Evolutionary conservation across 176 grass and related monocot genomes (phyloP).

Genomic region (Chrysopogon serrulatus): DNA sequence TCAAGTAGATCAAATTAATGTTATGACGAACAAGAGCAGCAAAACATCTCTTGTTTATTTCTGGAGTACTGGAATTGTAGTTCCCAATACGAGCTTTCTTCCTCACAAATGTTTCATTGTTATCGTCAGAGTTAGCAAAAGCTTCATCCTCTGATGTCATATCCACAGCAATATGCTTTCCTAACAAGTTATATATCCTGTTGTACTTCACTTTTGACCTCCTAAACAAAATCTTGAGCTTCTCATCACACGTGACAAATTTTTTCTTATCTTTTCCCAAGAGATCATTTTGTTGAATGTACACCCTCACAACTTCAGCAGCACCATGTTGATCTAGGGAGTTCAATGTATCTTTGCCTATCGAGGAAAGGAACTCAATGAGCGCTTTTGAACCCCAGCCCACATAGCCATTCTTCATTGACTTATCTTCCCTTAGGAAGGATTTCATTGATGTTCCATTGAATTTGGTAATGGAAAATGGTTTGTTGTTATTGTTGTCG

Average conservation of each 20-base stretch:
- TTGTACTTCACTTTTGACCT: conserved; percentile 58
- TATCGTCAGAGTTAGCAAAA: conserved; percentile 49
- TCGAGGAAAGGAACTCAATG: conserved; percentile 64
- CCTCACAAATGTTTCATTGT: conserved; percentile 27
- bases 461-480: conserved; percentile 19
- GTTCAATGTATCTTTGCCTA: conserved; percentile 54
- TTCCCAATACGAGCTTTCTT: conserved; percentile 14
- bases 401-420: conserved; percentile 57
- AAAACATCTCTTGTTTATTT: conserved; percentile 45
- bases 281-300: conserved; percentile 55
- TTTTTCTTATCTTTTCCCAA: conserved; percentile 55
- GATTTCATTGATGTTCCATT: conserved; percentile 35
- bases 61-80: conserved; percentile 18
- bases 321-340: conserved; percentile 61
- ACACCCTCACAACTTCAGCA: conserved; percentile 59
- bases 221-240: conserved; percentile 54
- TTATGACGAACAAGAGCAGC: conserved; percentile 63
- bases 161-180: conserved; percentile 68
- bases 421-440: conserved; percentile 35
- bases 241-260: conserved; percentile 57
- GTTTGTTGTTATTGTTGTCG: conserved; percentile 15
- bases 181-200: conserved; percentile 66
- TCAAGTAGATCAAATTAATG: conserved; percentile 73
- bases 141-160: conserved; percentile 45
- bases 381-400: conserved; percentile 76